phyloP scores from a whole-genome alignment of 495 filamentous ascomycete species.

The Penicillium herquei region DNA sequence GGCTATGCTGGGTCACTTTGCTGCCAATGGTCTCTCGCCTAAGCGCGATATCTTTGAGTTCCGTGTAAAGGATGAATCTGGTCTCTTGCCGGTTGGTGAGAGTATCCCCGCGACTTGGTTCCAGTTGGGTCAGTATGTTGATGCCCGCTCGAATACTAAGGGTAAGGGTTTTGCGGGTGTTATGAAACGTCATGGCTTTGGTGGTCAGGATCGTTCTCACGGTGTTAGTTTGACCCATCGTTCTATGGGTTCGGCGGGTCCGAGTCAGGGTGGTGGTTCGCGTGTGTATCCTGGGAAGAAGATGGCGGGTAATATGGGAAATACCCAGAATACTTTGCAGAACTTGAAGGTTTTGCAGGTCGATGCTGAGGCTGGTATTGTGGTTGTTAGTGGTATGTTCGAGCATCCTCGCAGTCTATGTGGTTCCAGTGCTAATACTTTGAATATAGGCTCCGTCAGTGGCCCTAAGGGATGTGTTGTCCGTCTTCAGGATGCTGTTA shows the following conservation, averaged over 20 bases:
- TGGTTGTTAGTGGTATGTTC: slow-evolving; percentile 75
- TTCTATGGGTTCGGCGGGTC: slow-evolving; percentile 82
- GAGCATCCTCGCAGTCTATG: background rate
- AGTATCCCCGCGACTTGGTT: slow-evolving; percentile 82
- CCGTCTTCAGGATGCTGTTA: slow-evolving; percentile 85
- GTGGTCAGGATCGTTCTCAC: slow-evolving; percentile 87
- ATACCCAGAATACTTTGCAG: slow-evolving; percentile 79
- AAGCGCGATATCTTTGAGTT: slow-evolving; percentile 86
- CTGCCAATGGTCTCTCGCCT: slow-evolving; percentile 70
- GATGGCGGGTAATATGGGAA: slow-evolving; percentile 96
- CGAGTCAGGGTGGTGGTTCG: slow-evolving; percentile 85
- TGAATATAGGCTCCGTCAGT: slow-evolving; percentile 63
- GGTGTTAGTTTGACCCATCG: slow-evolving; percentile 92
- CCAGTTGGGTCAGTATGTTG: slow-evolving; percentile 83
- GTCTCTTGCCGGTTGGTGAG: slow-evolving; percentile 69
- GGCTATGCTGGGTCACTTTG: slow-evolving; percentile 81
- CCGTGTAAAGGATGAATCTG: slow-evolving; percentile 68
- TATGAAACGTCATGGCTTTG: slow-evolving; percentile 92
- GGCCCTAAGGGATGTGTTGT: slow-evolving; percentile 83
- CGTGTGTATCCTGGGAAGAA: slow-evolving; percentile 92
- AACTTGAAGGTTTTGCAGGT: slow-evolving; percentile 86
- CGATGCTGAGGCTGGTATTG: slow-evolving; percentile 77
- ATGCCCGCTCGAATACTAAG: slow-evolving; percentile 71
- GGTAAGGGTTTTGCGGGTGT: slow-evolving; percentile 94
- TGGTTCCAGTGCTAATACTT: slow-evolving; percentile 8